phyloP scores from a whole-genome alignment of 352 stramenopile genomes.

The Globisporangium perplexum region DNA sequence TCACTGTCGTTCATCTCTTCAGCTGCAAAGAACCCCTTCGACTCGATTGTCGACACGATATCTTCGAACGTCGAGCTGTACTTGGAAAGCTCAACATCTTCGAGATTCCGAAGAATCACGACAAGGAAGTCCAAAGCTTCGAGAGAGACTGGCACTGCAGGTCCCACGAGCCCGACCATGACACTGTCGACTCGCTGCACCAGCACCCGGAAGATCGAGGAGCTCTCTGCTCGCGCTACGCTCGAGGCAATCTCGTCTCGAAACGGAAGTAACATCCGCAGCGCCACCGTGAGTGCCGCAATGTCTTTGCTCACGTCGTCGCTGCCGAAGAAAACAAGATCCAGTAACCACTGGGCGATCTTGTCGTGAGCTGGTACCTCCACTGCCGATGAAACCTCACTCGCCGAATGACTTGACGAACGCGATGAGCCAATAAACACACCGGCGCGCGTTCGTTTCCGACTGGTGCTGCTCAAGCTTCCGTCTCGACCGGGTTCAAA shows the following conservation, averaged over 20 bases:
- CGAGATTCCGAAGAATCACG: conserved; percentile 35
- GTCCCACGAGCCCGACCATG: conserved; percentile 29
- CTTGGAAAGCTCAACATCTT: conserved; percentile 44
- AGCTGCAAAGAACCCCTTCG: conserved; percentile 18
- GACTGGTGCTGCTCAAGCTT: conserved; percentile 12
- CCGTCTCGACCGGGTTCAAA: conserved; percentile 12
- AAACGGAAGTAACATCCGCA: conserved; percentile 48
- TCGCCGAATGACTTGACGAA: not conserved
- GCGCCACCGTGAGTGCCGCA: conserved; percentile 20
- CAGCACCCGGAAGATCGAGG: conserved; percentile 31
- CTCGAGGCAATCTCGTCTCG: conserved; percentile 29
- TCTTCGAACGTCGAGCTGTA: conserved; percentile 31
- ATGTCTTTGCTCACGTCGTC: conserved; percentile 24
- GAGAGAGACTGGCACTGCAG: conserved; percentile 10
- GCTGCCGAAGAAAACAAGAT: conserved; percentile 33
- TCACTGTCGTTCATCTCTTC: conserved; percentile 5
- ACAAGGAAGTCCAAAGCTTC: conserved; percentile 43
- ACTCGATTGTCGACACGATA: conserved; percentile 33
- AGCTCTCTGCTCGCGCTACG: conserved; percentile 29
- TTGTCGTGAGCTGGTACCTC: conserved; percentile 19
- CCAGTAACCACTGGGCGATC: conserved; percentile 33
- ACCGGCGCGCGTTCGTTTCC: conserved; percentile 11
- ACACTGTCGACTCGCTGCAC: conserved; percentile 42
- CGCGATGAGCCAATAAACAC: conserved; percentile 4
- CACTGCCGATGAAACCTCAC: conserved; percentile 1